phyloP scores from a whole-genome alignment of 2,329 filamentous ascomycete species.

The Rosellinia necatrix region DNA sequence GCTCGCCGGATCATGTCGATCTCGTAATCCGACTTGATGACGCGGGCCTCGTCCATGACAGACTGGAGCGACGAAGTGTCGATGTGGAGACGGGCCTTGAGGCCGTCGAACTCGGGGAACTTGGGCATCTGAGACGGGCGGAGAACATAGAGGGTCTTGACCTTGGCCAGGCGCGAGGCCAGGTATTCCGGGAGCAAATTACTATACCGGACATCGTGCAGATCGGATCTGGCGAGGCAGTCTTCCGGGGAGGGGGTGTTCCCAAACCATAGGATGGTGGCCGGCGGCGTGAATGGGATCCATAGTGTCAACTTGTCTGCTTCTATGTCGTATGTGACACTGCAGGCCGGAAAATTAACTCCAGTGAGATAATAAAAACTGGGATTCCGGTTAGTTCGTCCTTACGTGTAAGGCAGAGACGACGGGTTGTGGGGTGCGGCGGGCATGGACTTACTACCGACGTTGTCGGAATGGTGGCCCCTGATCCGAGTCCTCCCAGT shows the following conservation, averaged over 20 bases:
- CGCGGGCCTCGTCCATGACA: conserved; percentile 79
- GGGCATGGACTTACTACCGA: conserved; percentile 55
- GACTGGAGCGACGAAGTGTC: conserved; percentile 61
- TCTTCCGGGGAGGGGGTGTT: conserved; percentile 63
- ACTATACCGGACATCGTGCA: conserved; percentile 71
- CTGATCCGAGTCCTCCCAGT: conserved; percentile 65
- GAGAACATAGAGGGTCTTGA: conserved; percentile 50
- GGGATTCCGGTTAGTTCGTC: conserved; percentile 8
- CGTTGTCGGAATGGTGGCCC: conserved; percentile 60
- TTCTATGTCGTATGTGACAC: conserved; percentile 61
- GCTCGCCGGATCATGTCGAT: conserved; percentile 80
- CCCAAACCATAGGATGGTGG: conserved; percentile 67
- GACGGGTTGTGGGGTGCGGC: background rate
- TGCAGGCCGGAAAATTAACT: conserved; percentile 58
- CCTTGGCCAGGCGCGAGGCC: conserved; percentile 48
- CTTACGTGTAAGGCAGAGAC: background rate
- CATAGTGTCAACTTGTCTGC: conserved; percentile 71
- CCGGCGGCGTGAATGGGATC: conserved; percentile 70
- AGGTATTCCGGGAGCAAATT: conserved; percentile 56
- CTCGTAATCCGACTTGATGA: conserved; percentile 86
- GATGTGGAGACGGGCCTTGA: conserved; percentile 44
- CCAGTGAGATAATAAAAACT: conserved; percentile 66
- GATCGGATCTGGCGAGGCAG: conserved; percentile 65
- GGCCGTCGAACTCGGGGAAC: conserved; percentile 34
- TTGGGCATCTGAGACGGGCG: conserved; percentile 50